A percentile compares a stretch with the other conserved stretches of the same genome.
phyloP scores from a whole-genome alignment of 768 basidiomycete genomes.

The Astraeus odoratus region DNA sequence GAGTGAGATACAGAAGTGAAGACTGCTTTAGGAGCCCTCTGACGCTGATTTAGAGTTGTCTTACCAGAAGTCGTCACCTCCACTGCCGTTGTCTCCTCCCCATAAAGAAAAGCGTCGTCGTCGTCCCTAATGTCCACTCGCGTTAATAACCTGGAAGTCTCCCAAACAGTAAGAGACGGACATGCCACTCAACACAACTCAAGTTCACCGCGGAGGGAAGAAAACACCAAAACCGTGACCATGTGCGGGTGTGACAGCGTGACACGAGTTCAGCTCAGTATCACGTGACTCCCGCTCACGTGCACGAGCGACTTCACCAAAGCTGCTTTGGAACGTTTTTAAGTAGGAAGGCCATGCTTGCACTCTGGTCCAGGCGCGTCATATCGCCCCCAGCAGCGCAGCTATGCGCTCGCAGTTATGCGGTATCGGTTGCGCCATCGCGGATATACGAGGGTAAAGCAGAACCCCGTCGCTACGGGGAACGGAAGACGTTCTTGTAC shows the following conservation, averaged over 20 bases:
- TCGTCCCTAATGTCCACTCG: conserved; percentile 47
- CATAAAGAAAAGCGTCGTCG: conserved; percentile 78
- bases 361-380: conserved; percentile 6
- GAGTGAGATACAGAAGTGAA: conserved; percentile 25
- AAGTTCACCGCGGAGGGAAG: conserved; percentile 12
- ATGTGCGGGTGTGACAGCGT: no score
- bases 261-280: neutral
- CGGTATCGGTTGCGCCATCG: conserved; percentile 49
- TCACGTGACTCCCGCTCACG: conserved; percentile 12
- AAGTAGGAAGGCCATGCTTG: conserved; percentile 6
- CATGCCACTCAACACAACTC: conserved; percentile 19
- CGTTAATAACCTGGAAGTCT: conserved; percentile 19
- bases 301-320: neutral
- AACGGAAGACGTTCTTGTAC: conserved; percentile 77
- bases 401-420: conserved; percentile 38
- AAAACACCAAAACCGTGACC: conserved; percentile 20
- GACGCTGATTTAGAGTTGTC: conserved; percentile 23
- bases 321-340: no score
- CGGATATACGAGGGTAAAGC: conserved; percentile 46
- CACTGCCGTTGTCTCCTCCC: conserved; percentile 37
- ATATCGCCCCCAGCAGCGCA: conserved; percentile 11
- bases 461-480: conserved; percentile 61
- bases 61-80: conserved; percentile 39
- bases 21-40: conserved; percentile 22
- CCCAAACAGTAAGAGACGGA: conserved; percentile 18